phyloP scores from a whole-genome alignment of 371 early-diverging fungal genomes.

The Choanephora cucurbitarum region DNA sequence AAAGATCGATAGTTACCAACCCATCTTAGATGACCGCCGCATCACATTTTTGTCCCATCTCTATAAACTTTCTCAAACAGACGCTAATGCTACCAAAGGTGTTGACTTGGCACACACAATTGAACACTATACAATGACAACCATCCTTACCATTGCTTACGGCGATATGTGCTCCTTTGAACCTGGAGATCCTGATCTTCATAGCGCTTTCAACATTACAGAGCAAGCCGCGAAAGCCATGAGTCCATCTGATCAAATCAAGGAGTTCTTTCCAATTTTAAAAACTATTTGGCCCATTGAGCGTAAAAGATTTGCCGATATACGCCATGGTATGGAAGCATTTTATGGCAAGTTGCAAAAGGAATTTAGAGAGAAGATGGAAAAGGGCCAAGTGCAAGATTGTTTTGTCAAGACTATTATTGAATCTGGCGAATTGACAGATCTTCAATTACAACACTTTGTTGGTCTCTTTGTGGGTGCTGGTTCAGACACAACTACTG shows the following conservation, averaged over 20 bases:
- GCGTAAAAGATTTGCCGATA: constrained; percentile 11
- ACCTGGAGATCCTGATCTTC: constrained; percentile 37
- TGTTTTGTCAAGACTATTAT: constrained; percentile 48
- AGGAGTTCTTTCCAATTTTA: constrained; percentile 49
- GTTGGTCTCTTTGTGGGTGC: constrained; percentile 47
- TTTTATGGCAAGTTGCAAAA: constrained; percentile 39
- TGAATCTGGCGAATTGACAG: constrained; percentile 29
- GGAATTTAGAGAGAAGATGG: constrained; percentile 18
- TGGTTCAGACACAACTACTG: constrained; percentile 50
- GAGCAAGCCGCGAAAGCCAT: constrained; percentile 32
- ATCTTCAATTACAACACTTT: constrained; percentile 38
- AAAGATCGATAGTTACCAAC: constrained; percentile 44
- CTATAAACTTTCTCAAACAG: constrained; percentile 8
- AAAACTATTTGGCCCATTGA: constrained; percentile 27
- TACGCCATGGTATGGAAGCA: constrained; percentile 17
- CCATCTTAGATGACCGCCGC: constrained; percentile 36
- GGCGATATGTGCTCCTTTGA: constrained; percentile 41
- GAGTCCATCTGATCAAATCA: constrained; percentile 41
- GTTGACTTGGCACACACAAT: constrained; percentile 23
- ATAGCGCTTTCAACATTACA: constrained; percentile 41
- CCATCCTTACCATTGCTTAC: constrained; percentile 42
- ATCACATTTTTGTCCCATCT: constrained; percentile 19
- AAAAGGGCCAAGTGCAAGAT: constrained; percentile 16
- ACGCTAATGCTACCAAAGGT: constrained; percentile 6
- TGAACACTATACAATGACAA: constrained; percentile 50